These are phyloP conservation scores for Saccharomycopsis vini DNA, from an alignment of 805 yeast species.

Conservation along the genomic window DNA sequence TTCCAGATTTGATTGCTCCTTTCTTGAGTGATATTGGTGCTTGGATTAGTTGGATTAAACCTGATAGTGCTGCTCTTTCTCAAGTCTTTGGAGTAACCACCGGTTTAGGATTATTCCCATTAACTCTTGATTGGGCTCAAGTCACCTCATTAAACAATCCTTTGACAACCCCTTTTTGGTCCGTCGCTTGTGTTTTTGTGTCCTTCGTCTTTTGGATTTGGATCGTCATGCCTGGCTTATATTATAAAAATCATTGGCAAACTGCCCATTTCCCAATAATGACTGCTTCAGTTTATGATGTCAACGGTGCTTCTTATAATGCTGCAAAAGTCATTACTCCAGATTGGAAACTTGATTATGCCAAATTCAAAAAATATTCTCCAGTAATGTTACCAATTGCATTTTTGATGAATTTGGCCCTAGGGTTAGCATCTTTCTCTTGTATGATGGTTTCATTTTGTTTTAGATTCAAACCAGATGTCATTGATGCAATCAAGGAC, in stretches of 20 bases:
- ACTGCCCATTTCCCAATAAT: slow-evolving; percentile 24
- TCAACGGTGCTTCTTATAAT: slow-evolving; percentile 17
- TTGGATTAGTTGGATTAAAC: slow-evolving; percentile 57
- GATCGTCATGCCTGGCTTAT: slow-evolving; percentile 32
- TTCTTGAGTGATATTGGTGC: slow-evolving; percentile 48
- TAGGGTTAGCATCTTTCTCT: slow-evolving; percentile 38
- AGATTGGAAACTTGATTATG: slow-evolving; percentile 18
- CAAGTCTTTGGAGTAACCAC: slow-evolving; percentile 53
- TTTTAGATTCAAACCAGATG: neutral
- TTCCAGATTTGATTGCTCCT: slow-evolving; percentile 51
- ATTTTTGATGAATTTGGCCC: slow-evolving; percentile 46
- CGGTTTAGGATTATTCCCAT: slow-evolving; percentile 48
- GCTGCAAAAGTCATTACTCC: slow-evolving; percentile 20
- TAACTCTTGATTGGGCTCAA: slow-evolving; percentile 53
- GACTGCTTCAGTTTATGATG: slow-evolving; percentile 20
- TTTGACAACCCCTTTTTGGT: slow-evolving; percentile 51
- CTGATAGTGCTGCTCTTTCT: slow-evolving; percentile 45
- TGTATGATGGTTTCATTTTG: neutral
- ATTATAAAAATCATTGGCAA: slow-evolving; percentile 24
- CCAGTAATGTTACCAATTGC: slow-evolving; percentile 53
- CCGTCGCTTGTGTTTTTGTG: slow-evolving; percentile 26
- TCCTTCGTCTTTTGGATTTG: slow-evolving; percentile 39
- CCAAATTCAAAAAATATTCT: slow-evolving; percentile 40
- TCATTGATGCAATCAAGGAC: slow-evolving; percentile 32
- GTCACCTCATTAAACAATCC: too few species aligned